phyloP scores from a whole-genome alignment of 805 yeast genomes.

The Sungouiella thailandica region DNA sequence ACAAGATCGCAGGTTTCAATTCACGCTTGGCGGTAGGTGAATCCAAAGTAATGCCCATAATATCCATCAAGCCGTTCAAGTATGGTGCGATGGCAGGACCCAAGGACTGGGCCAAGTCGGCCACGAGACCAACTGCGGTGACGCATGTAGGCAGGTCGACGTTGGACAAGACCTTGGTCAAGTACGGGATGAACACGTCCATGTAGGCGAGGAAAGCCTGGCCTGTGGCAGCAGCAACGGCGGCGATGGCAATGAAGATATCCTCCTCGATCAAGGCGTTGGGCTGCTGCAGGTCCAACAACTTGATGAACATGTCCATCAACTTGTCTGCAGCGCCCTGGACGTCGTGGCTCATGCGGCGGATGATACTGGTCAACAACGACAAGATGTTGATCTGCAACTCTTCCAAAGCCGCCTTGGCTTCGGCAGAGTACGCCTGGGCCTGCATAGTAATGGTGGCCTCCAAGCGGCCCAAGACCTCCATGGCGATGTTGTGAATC shows the following conservation, averaged over 20 bases:
- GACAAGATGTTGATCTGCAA: conserved; percentile 78
- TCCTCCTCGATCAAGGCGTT: conserved; percentile 90
- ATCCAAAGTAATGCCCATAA: conserved; percentile 69
- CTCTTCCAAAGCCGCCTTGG: conserved; percentile 75
- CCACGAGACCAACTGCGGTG: conserved; percentile 92
- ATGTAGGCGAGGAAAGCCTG: conserved; percentile 68
- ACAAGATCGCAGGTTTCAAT: conserved; percentile 78
- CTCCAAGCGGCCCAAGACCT: conserved; percentile 67
- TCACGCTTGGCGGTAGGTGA: conserved; percentile 68
- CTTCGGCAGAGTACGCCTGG: conserved; percentile 63
- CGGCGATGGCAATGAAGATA: conserved; percentile 84
- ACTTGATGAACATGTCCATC: conserved; percentile 75
- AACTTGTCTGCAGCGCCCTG: conserved; percentile 69
- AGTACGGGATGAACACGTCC: conserved; percentile 77
- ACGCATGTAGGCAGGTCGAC: conserved; percentile 78
- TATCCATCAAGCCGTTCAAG: conserved; percentile 76
- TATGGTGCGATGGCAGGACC: conserved; percentile 71
- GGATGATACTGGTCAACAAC: conserved; percentile 73
- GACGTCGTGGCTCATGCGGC: conserved; percentile 71
- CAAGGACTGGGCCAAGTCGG: conserved; percentile 87
- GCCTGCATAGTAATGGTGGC: conserved; percentile 53
- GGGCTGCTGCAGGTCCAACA: conserved; percentile 55
- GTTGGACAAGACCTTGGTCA: conserved; percentile 74
- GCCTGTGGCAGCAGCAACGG: conserved; percentile 80
- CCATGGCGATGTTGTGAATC: conserved; percentile 70